Evolutionary conservation across 371 early-diverging fungal genomes (phyloP), one percentile per base, ranked within the genome.

Genomic region (Mucor racemosus): DNA sequence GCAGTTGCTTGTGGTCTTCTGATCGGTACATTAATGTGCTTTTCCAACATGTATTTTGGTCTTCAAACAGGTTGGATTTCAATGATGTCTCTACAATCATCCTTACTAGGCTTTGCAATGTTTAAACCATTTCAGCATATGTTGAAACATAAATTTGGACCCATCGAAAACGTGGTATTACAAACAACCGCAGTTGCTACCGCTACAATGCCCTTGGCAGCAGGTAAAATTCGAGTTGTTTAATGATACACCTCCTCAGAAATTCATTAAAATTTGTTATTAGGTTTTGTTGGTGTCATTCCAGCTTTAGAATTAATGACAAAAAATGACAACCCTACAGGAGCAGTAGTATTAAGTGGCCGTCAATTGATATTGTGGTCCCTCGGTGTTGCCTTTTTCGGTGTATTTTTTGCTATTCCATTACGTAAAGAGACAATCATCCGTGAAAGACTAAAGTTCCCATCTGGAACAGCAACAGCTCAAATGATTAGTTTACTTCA

Each of bases 321-420:
- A 7, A 62, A 59, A 7, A 72, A 72, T 8, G 91, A 91, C 60
- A 69, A 80, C 34, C 76, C 80, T 11, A 78, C 76, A 0, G 21
- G 57, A 39, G 74, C 88, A 0, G 84, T 85, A 46, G 57, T 82
- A 11, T 54, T 79, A 1, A 79, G 77, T 13, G 80, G 79, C 10
- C 68, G 76, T 40, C 80, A 90, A 67, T 67, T 93, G 61, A 80
- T 90, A 15, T 66, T 93, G 0, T 94, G 95, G 95, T 88, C 91
- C 9, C 66, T 94, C n/a, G 93, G 88, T 6, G 82, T 93, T 56
- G 90, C 94, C 7, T 92, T 93, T 75, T 96, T 93, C 79, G 96
- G 96, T 33, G 91, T 96, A 7, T 95, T 95, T 68, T 95, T 96
- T 75, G 95, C 94, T 5, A 85, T 96, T 2, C 94, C 95, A 7